Evolutionary conservation across 805 yeast genomes (phyloP), one percentile per base, ranked within the genome.

Genomic region (Millerozyma miso): DNA sequence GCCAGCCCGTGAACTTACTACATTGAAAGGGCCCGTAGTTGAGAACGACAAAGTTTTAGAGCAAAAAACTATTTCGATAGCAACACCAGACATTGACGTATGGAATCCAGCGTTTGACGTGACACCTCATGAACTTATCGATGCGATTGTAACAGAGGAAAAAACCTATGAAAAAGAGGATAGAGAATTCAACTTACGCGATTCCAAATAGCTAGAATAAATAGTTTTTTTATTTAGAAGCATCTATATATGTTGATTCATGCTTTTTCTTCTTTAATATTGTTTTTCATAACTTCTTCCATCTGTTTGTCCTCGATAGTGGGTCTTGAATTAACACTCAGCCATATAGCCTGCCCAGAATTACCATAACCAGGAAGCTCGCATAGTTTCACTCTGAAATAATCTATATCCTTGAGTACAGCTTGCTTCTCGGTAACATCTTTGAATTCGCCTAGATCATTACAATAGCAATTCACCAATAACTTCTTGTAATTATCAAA

Each of bases 41-140:
- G 47, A 50, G 38, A 65, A 32, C 60, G 37, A 56, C 41, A 51
- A 67, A 39, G 46, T 63, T 43, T 67, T 73, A 43, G 59, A 63
- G 35, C 56, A 69, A 45, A 23, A 75, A 1, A 80, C 80, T 15
- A 85, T 89, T 12, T 85, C 86, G 33, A 76, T 85, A 44, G 96
- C 97, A 1, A 93, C 98, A 3, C 85, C 85, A 1, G 85, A 84
- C 0, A 83, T 90, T 26, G 67, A 74, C 3, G 96, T 89, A 1
- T 91, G 97, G 97, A 93, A 93, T 56, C 99, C 99, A 0, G 85
- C 97, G 0, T 91, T 91, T 56, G 99, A 91, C 58, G 88, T 93
- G 13, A 88, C 98, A 3, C 96, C 96, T 0, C 81, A 83, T 54
- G 75, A 74, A 36, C 67, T 84, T 32, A 89, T 91, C 42, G 97